Evolutionary conservation across 495 filamentous ascomycete species (phyloP).

Genomic region (Xylaria curta): DNA sequence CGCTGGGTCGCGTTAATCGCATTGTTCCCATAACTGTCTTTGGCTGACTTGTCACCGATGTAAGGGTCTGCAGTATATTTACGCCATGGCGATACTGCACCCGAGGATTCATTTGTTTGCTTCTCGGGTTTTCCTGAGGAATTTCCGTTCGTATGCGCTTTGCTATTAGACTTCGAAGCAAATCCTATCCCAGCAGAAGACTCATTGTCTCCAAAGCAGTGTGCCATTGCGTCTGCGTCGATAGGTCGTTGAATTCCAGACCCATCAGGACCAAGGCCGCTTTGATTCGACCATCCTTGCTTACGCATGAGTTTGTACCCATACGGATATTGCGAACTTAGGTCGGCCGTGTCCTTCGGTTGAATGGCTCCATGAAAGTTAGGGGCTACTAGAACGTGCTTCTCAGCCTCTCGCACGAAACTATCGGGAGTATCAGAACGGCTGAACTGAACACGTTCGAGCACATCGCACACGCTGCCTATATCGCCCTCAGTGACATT

Average conservation of each 20-base stretch:
- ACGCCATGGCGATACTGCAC: neutral
- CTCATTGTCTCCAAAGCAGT: neutral
- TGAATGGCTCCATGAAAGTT: neutral
- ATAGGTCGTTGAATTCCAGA: slow-evolving; percentile 17
- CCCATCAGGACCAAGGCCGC: slow-evolving; percentile 13
- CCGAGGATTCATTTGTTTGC: neutral
- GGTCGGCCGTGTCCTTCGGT: neutral
- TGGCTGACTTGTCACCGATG: slow-evolving; percentile 2
- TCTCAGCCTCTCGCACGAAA: slow-evolving; percentile 19
- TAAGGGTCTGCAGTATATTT: slow-evolving; percentile 1
- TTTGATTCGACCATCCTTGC: slow-evolving; percentile 17
- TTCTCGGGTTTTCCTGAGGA: neutral
- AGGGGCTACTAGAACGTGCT: neutral
- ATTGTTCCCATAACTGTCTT: neutral
- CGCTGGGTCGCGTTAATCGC: neutral
- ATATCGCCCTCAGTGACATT: neutral
- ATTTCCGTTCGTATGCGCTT: neutral
- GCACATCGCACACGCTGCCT: neutral
- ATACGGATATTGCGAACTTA: slow-evolving; percentile 10
- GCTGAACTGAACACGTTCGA: neutral
- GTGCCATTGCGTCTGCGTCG: neutral
- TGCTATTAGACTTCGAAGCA: neutral
- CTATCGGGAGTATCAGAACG: slow-evolving; percentile 4
- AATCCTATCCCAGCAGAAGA: neutral
- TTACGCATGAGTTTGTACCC: neutral